Evolutionary conservation across 1,139 yeast genomes (phyloP).

Genomic region (Arxiozyma slooffiae): DNA sequence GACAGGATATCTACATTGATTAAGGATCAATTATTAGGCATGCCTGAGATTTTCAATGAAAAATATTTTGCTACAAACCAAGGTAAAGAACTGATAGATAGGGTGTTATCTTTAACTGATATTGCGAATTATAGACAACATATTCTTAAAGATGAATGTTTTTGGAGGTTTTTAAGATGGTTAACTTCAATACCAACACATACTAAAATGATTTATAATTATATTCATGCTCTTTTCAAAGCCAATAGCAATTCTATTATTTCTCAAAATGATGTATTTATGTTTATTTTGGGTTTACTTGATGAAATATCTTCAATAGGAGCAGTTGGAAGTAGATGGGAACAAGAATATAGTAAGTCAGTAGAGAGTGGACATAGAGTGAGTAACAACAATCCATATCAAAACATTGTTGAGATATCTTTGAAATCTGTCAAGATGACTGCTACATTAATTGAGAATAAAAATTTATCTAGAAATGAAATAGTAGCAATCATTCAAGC

Average conservation of each 20-base stretch:
- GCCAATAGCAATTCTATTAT: slow-evolving; percentile 24
- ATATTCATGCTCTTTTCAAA: slow-evolving; percentile 38
- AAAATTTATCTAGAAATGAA: slow-evolving; percentile 25
- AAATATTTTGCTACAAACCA: slow-evolving; percentile 28
- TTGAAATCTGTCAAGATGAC: slow-evolving; percentile 56
- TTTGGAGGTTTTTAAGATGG: slow-evolving; percentile 54
- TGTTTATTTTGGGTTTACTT: slow-evolving; percentile 56
- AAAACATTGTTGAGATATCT: slow-evolving; percentile 48
- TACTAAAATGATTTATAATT: slow-evolving; percentile 42
- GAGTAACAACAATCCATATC: slow-evolving; percentile 40
- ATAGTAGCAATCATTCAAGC: slow-evolving; percentile 61
- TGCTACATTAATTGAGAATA: slow-evolving; percentile 35
- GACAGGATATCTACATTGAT: slow-evolving; percentile 11
- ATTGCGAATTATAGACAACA: slow-evolving; percentile 41
- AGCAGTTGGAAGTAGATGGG: slow-evolving; percentile 70
- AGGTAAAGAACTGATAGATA: slow-evolving; percentile 46
- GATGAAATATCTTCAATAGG: slow-evolving; percentile 81
- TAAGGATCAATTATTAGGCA: slow-evolving; percentile 17
- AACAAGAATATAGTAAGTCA: slow-evolving; percentile 46
- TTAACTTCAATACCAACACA: slow-evolving; percentile 48
- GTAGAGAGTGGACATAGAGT: slow-evolving; percentile 36
- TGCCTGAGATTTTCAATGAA: slow-evolving; percentile 27
- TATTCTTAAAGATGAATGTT: slow-evolving; percentile 40
- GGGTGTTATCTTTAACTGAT: slow-evolving; percentile 44
- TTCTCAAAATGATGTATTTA: slow-evolving; percentile 36